Conservation (phyloP, 2,329 filamentous ascomycete genomes). For the Arthrinium puccinioides region DNA sequence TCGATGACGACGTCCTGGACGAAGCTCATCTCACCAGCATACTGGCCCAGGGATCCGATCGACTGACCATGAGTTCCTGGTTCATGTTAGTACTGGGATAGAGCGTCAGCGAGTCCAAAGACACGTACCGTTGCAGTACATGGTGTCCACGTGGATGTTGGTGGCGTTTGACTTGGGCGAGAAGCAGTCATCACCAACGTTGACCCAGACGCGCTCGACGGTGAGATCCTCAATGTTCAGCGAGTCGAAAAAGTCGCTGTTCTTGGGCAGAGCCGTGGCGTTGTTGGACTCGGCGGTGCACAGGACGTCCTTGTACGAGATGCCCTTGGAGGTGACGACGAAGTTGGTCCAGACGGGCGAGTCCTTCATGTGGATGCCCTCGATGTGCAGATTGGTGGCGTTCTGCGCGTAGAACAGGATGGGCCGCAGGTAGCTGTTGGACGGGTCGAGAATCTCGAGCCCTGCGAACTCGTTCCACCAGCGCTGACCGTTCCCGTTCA, state of each 20-base stretch:
- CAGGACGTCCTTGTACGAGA: slow-evolving; percentile 45
- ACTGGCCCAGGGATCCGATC: slow-evolving; percentile 54
- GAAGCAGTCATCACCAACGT: slow-evolving; percentile 55
- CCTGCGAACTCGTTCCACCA: slow-evolving; percentile 36
- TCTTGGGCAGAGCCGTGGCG: slow-evolving; percentile 40
- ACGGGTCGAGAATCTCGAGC: slow-evolving; percentile 39
- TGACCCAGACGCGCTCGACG: slow-evolving; percentile 41
- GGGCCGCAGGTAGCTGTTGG: slow-evolving; percentile 49
- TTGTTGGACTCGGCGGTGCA: slow-evolving; percentile 45
- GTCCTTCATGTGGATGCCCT: slow-evolving; percentile 52
- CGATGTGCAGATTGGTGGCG: slow-evolving; percentile 47
- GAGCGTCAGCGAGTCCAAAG: too few species aligned
- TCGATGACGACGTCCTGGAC: slow-evolving; percentile 52
- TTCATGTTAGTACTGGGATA: neutral
- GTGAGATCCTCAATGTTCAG: slow-evolving; percentile 47
- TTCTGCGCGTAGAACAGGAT: slow-evolving; percentile 57
- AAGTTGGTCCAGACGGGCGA: slow-evolving; percentile 60
- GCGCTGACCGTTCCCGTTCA: slow-evolving; percentile 47
- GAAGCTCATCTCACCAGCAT: slow-evolving; percentile 43
- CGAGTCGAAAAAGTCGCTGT: slow-evolving; percentile 57
- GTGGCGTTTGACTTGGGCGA: slow-evolving; percentile 53
- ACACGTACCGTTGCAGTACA: slow-evolving; percentile 47
- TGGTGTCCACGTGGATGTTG: slow-evolving; percentile 49
- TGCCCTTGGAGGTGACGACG: slow-evolving; percentile 47
- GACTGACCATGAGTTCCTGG: slow-evolving; percentile 45